A percentile compares a stretch with the other conserved stretches of the same genome.
phyloP scores from a whole-genome alignment of 1,284 basidiomycete species.

The Moesziomyces sp. region DNA sequence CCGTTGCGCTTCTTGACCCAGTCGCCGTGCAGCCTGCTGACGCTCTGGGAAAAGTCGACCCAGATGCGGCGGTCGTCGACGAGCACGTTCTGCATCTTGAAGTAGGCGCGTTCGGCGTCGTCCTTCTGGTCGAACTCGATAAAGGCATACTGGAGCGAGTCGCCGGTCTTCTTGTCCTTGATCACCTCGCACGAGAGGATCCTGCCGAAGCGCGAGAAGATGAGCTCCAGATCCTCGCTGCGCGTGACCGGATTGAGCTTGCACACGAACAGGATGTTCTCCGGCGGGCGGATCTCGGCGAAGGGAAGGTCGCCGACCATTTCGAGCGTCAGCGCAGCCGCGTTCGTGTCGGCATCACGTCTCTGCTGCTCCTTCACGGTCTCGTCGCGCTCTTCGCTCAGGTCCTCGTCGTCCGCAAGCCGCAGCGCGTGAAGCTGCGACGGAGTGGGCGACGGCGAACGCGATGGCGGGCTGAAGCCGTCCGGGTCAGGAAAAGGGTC shows the following conservation, averaged over 20 bases:
- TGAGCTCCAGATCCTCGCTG: constrained; percentile 95
- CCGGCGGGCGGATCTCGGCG: constrained; percentile 95
- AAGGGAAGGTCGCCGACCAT: constrained; percentile 99
- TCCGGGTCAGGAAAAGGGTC: constrained; percentile 91
- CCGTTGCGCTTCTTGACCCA: constrained; percentile 67
- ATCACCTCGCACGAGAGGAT: constrained; percentile 99
- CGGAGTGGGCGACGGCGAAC: constrained; percentile 75
- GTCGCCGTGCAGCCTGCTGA: constrained; percentile 73
- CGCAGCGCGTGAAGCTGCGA: constrained; percentile 68
- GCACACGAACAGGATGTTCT: constrained; percentile 98
- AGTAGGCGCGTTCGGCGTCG: constrained; percentile 93
- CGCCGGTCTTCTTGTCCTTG: constrained; percentile 92
- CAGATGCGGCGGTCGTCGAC: constrained; percentile 99
- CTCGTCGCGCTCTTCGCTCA: constrained; percentile 73
- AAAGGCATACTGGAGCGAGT: constrained; percentile 96
- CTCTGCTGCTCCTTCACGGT: constrained; percentile 83
- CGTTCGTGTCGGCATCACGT: constrained; percentile 84
- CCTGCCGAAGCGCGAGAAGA: constrained; percentile 92
- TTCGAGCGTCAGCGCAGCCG: constrained; percentile 94
- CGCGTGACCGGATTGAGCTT: constrained; percentile 95
- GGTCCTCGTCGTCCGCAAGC: constrained; percentile 77
- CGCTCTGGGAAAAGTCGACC: constrained; percentile 89
- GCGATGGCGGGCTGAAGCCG: constrained; percentile 74
- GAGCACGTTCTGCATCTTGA: constrained; percentile 99
- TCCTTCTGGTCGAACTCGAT: constrained; percentile 95